These are phyloP conservation scores for Macadamia integrifolia DNA, from an alignment of 164 flowering plant species.

Conservation along the genomic window DNA sequence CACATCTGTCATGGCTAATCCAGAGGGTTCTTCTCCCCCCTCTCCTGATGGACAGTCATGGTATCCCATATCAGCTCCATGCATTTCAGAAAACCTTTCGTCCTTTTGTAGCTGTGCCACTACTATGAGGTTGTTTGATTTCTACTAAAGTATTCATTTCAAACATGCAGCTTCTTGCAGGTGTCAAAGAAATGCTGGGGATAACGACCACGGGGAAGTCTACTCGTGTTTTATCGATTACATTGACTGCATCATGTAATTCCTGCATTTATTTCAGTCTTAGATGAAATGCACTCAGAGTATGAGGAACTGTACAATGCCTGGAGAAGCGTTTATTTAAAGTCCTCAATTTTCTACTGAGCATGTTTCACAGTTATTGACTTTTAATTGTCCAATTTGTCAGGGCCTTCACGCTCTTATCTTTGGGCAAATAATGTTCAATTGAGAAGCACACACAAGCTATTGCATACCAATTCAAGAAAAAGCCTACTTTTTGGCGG, in stretches of 20 bases:
- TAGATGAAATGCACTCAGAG: neutral
- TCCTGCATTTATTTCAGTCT: too few species aligned
- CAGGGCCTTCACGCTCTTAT: neutral
- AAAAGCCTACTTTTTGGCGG: constrained; percentile 17
- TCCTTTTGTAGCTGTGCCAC: neutral
- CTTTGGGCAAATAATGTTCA: constrained; percentile 20
- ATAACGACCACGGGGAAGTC: constrained; percentile 26
- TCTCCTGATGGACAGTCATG: neutral
- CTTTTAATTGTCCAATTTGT: neutral
- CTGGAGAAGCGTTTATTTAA: neutral
- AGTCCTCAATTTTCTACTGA: neutral
- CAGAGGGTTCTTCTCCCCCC: too few species aligned
- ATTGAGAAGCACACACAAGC: constrained; percentile 14
- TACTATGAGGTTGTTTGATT: neutral
- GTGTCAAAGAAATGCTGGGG: constrained; percentile 20
- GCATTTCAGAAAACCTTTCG: neutral
- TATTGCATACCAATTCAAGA: constrained; percentile 12
- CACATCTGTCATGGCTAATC: too few species aligned
- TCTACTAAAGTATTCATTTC: neutral
- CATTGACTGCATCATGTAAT: neutral
- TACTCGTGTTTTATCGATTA: neutral
- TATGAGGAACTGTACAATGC: neutral
- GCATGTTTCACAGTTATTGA: neutral
- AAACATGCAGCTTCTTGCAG: constrained; percentile 23
- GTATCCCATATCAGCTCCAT: neutral